phyloP scores from a whole-genome alignment of 1,284 basidiomycete species.

The Tylopilus sp. region DNA sequence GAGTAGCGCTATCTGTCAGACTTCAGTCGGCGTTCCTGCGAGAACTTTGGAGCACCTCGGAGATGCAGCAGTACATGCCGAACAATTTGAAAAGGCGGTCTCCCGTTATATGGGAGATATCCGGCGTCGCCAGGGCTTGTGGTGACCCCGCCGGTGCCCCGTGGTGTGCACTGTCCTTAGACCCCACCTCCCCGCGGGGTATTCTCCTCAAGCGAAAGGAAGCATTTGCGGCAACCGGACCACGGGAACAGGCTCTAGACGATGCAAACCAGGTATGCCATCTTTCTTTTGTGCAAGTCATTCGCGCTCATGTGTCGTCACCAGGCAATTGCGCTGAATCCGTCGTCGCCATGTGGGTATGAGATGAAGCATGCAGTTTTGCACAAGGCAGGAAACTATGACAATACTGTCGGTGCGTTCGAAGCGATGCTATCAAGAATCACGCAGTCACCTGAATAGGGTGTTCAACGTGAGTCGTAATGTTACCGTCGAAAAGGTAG shows the following conservation, averaged over 20 bases:
- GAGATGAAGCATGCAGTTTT: background rate
- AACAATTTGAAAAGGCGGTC: background rate
- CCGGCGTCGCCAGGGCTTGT: too few relatives aligned
- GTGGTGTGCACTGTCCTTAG: background rate
- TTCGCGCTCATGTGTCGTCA: background rate
- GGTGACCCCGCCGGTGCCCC: too few relatives aligned
- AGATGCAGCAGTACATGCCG: background rate
- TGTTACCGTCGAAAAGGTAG: background rate
- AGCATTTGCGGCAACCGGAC: background rate
- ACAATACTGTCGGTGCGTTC: background rate
- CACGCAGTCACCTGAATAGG: background rate
- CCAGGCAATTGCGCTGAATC: background rate
- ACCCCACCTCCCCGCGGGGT: background rate
- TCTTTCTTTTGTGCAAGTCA: background rate
- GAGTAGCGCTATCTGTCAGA: background rate
- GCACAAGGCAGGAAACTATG: background rate
- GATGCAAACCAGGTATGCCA: background rate
- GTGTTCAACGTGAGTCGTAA: background rate
- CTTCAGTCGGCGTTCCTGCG: background rate
- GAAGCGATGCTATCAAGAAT: background rate
- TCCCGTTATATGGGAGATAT: too few relatives aligned
- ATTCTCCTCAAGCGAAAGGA: background rate
- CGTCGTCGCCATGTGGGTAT: background rate
- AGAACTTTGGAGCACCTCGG: background rate
- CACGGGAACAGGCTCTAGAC: background rate